Evolutionary conservation across 2,329 filamentous ascomycete species (phyloP), one percentile per base, ranked within the genome.

Genomic region (Penicillium sp.): DNA sequence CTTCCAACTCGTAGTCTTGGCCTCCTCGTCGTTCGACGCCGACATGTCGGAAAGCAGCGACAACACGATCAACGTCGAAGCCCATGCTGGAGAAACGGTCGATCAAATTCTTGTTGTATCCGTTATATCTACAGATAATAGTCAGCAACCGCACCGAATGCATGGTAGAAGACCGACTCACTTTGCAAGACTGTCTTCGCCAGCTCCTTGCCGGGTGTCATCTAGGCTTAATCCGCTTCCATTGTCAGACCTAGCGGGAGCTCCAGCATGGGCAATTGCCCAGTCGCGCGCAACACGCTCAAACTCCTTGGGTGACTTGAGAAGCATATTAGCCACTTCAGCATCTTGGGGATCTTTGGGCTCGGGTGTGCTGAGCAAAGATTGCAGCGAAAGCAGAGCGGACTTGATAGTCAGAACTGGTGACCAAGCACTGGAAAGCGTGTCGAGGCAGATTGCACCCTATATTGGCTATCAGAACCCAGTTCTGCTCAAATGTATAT

Each of bases 391-490:
- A 57, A 99, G 86, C 44, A 99, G 85, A 37, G 93, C 91, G 20
- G 91, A 95, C 78, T 97, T 97, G 74, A 99, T 93, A 14, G 93
- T 99, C 59, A 97, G 84, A 24, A 99, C 92, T 0, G 94, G 94
- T 6, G 93, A 96, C 94, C 94, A 99, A 65, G 89, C 91, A 13
- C 84, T 84, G 10, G 89, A 88, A 16, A 99, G 83, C 0, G 92
- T 97, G 72, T 99, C 94, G 53, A 99, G 86, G 70, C 94, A 99
- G 72, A 99, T 99, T 26, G 92, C 93, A 54, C 94, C 94, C 91
- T 97, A 44, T 1, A 29, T 11, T 18, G n/a, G n/a, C 29, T n/a
- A 13, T 50, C 9, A 50, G 38, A n/a, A 31, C 10, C 20, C 13
- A n/a, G 60, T 4, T 50, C 44, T 44, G 38, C n/a, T 10, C 18